Percentiles rank a stretch among this genome's conserved stretches.
phyloP scores from a whole-genome alignment of 176 grass and related monocot species.

The Neostapfia colusana region DNA sequence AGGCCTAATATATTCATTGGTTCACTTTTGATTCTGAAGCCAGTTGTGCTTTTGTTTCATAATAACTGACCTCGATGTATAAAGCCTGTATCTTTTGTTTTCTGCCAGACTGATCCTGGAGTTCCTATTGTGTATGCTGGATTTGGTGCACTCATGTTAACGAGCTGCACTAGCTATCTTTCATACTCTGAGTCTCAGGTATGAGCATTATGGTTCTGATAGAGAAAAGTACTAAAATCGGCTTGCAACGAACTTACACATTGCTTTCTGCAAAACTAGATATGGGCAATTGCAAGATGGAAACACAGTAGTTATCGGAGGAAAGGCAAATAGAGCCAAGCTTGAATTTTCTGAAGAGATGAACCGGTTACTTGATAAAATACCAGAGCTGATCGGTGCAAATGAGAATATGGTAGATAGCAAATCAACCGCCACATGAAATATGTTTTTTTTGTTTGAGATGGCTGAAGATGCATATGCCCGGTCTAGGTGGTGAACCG shows the following conservation, averaged over 20 bases:
- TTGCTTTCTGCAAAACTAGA: conserved; percentile 42
- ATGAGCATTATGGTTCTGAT: neutral
- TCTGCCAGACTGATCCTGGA: conserved; percentile 77
- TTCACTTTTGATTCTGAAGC: neutral
- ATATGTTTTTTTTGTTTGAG: neutral
- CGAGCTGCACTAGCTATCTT: conserved; percentile 86
- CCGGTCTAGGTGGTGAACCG: neutral
- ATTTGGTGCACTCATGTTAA: conserved; percentile 96
- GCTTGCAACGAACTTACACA: neutral
- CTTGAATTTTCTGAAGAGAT: conserved; percentile 86
- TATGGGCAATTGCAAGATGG: conserved; percentile 97
- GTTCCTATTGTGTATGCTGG: conserved; percentile 93
- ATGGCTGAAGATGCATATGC: neutral
- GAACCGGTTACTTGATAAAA: conserved; percentile 76
- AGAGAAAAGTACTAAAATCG: neutral
- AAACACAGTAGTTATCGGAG: conserved; percentile 70
- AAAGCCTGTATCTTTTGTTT: neutral
- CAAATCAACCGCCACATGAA: conserved; percentile 32
- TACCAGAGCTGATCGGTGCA: conserved; percentile 62
- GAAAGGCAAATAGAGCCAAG: conserved; percentile 85
- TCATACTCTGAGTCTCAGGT: conserved; percentile 97
- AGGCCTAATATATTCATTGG: neutral
- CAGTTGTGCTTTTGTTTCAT: neutral
- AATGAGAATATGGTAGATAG: conserved; percentile 39
- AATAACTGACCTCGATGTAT: neutral